Base-by-base conservation (phyloP, 805 yeast species). In the Candida manassasensis region DNA sequence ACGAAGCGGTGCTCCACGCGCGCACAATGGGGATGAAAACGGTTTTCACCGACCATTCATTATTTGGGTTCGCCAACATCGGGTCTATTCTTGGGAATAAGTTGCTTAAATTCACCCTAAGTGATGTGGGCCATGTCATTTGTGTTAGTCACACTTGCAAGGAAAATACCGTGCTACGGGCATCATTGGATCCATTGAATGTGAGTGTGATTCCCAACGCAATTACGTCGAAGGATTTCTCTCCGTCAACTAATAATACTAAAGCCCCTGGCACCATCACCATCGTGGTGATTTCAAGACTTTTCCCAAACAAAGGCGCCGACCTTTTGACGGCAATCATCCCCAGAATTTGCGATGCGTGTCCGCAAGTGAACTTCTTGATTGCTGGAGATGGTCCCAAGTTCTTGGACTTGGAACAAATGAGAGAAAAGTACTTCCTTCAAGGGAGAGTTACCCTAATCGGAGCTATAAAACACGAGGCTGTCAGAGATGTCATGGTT, bases 371-470 rank as follows among this genome's bases (percentile, higher is more conserved):
- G 2, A 75, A 78, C 34, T 89, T 93, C 45, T 57, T 90, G 2
- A 78, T 93, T 30, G 99, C 97, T 3, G 99, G 99, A 9, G 94
- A 87, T 58, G 99, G 99, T 0, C 99, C 99, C 1, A 85, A 86
- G 49, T 88, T 84, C 47, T 76, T 93, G 7, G 97, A 93, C 49
- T 66, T 93, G 36, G 96, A 89, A 55, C 99, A 93, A 56, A 89
- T 89, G 89, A 72, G 96, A 33, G 99, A 93, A 55, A 74, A 77
- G 41, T 74, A 80, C 55, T 78, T 85, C 42, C 62, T 93, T 14
- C 97, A 93, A 53, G 95, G 90, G 34, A 68, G 95, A 32, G 97
- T 93, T 2, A 78, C 80, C 27, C 67, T 93, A 11, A 69, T 87
- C 21, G 98, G 98, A 1, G 79, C 88, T 10, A 83, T 93, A 0